Evolutionary conservation across 2,329 filamentous ascomycete species (phyloP), one percentile per base, ranked within the genome.

Genomic region (Fusarium falciforme): DNA sequence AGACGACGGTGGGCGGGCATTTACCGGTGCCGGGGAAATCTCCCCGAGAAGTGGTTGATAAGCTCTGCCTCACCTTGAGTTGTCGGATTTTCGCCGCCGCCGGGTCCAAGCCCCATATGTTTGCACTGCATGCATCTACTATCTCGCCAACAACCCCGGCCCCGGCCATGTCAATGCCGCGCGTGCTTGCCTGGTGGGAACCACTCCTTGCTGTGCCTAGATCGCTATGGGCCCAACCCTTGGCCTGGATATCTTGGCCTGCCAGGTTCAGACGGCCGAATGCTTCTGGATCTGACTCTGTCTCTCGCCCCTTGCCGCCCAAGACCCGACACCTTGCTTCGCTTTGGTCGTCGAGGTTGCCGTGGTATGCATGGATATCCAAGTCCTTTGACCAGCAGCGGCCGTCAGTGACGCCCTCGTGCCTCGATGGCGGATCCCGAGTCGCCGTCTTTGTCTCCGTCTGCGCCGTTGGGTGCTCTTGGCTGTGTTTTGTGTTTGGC

Each of bases 11-110:
- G 31, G 31, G 55, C 55, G 65, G 54, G 64, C 27, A 55, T 57
- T 65, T 67, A 54, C 66, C 66, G 60, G 70, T 62, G 38, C 72
- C 69, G 72, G 72, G 72, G 72, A 75, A 63, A 47, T 29, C 35
- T 61, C 64, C 69, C 72, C 69, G 69, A 61, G 47, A 27, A 61
- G 68, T 68, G 60, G 64, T n/a, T 57, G 57, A 25, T 52, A 55
- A 63, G 61, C 42, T 38, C 66, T 60, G 57, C 40, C 16, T 29
- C 11, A 22, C 47, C 57, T 55, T 68, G 40, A 7, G 20, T 42
- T 42, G 55, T 64, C 59, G 60, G 59, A 33, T 63, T 67, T 61
- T 69, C 59, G 72, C 57, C 42, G 68, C 59, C 59, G 52, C 44
- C 44, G 60, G 38, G 33, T 61, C 25, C 44, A 57, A 36, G 70